Conservation (phyloP, 441 rosid genomes). For the Lagerstroemia fauriei region DNA sequence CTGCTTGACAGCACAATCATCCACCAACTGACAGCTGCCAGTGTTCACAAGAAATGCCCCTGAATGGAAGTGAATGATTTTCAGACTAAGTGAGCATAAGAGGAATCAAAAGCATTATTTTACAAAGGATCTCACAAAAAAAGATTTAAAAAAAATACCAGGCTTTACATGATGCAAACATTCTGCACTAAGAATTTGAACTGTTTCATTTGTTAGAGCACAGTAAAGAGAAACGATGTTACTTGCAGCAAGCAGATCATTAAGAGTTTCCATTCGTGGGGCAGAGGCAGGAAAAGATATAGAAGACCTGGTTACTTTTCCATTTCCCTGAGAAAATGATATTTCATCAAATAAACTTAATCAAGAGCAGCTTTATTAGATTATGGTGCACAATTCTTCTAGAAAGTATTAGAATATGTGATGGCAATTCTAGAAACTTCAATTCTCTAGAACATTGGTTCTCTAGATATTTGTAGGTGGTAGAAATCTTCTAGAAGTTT, state of each 20-base stretch:
- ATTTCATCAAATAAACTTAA: conserved; percentile 16
- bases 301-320: conserved; percentile 54
- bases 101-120: conserved; percentile 7
- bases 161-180: conserved; percentile 95
- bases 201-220: conserved; percentile 74
- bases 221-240: conserved; percentile 92
- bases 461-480: too few relatives aligned
- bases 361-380: background rate
- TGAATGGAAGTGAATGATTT: conserved; percentile 26
- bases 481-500: too few relatives aligned
- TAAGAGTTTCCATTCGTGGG: conserved; percentile 89
- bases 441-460: too few relatives aligned
- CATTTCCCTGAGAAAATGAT: conserved; percentile 53
- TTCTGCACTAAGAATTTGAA: conserved; percentile 87
- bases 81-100: conserved; percentile 14
- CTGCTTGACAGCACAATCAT: conserved; percentile 90
- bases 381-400: too few relatives aligned
- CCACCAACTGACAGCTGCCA: conserved; percentile 88
- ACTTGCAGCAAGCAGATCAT: conserved; percentile 90
- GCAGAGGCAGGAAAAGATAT: conserved; percentile 81
- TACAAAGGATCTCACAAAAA: background rate
- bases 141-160: conserved; percentile 46
- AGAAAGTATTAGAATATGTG: too few relatives aligned
- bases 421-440: too few relatives aligned
- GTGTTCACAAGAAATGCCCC: conserved; percentile 97